Evolutionary conservation across 2,329 filamentous ascomycete genomes (phyloP).

Genomic region (Aspergillus vadensis): DNA sequence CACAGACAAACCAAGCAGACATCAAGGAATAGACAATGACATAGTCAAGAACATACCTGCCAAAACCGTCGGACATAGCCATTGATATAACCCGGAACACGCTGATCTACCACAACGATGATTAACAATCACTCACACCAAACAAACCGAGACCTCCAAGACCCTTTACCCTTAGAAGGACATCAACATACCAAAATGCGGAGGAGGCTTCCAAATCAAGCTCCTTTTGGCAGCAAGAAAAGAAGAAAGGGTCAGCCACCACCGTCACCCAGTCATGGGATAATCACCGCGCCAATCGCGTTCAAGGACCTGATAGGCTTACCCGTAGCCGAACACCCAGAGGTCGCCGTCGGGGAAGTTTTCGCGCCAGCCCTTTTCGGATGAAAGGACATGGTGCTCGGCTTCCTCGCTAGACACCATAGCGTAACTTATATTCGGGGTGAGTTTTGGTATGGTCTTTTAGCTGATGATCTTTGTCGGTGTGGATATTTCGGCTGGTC

Average conservation of each 20-base stretch:
- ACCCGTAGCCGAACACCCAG: slow-evolving; percentile 98
- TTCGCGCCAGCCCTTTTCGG: slow-evolving; percentile 43
- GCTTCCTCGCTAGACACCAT: background rate
- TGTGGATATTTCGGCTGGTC: no score
- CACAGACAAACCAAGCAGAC: background rate
- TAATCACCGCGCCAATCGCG: background rate
- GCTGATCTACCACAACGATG: slow-evolving; percentile 63
- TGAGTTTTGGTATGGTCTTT: no score
- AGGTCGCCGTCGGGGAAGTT: slow-evolving; percentile 64
- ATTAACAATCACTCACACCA: background rate
- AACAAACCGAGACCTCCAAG: no score
- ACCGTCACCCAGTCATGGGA: background rate
- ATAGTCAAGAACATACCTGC: slow-evolving; percentile 71
- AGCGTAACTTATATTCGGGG: background rate
- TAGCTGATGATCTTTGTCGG: no score
- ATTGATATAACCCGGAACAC: slow-evolving; percentile 85
- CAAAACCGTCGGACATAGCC: slow-evolving; percentile 96
- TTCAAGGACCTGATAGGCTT: slow-evolving; percentile 35
- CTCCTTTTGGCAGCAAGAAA: slow-evolving; percentile 59
- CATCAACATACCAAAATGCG: slow-evolving; percentile 74
- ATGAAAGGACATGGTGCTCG: background rate
- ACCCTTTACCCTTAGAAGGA: background rate
- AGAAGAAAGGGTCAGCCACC: slow-evolving; percentile 12
- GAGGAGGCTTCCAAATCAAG: slow-evolving; percentile 97
- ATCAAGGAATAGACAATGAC: background rate